Base-by-base conservation (phyloP, 75 land plant species). In the Cunninghamia lanceolata region DNA sequence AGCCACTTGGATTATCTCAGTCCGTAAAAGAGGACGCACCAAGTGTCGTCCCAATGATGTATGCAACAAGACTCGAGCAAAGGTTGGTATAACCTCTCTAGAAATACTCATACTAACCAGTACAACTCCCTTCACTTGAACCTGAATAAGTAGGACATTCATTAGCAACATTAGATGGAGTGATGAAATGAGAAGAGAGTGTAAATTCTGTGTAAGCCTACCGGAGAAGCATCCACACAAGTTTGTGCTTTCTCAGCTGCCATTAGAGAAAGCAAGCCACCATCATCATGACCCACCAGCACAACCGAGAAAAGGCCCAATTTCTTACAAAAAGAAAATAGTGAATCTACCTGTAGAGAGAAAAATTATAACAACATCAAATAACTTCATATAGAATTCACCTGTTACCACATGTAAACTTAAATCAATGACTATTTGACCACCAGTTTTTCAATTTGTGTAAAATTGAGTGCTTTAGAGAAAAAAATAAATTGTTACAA, bases 201-300 rank as follows among this genome's bases (percentile, higher is more conserved):
- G 46, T 10, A 87, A 32, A 87, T 32, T 73, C 75, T 19, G 87
- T 46, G 54, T 15, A 42, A 81, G 13, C 85, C 30, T 38, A 90
- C 91, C 91, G 83, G 87, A 13, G 35, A 70, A 52, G 85, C 63
- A 42, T 84, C 84, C 40, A 21, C 78, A 45, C 85, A 91, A 16
- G 90, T 78, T 74, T 88, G 88, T 39, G 90, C 86, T 88, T 84
- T 96, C 81, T 94, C 93, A 25, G 95, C 97, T 79, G 99, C 97
- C 90, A 92, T 95, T 59, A 96, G 83, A 28, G 93, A 95, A 89
- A 96, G 96, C 56, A 95, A 86, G 6, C 99, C 99, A 63, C 99
- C 99, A 90, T 96, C 99, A 90, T 96, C 97, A 91, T 96, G 99
- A 25, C 99, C 99, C 74, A 96, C 93, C 80, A 96, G 91, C 35